These are phyloP conservation scores for Talaromyces funiculosus DNA, from an alignment of 2,329 filamentous ascomycete species.

Conservation along the genomic window DNA sequence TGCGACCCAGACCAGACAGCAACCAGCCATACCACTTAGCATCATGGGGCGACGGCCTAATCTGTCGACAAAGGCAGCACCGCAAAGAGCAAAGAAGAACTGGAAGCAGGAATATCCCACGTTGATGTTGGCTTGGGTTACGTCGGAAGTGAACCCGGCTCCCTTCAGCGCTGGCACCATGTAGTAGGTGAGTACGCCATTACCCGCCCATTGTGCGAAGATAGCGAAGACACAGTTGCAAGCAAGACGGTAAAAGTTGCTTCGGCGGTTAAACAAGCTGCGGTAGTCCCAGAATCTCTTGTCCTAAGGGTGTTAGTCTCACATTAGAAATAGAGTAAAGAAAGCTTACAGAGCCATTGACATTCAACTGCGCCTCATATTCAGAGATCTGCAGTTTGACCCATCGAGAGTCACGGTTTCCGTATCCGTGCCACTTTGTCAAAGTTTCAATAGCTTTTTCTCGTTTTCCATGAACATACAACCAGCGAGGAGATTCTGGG, in stretches of 20 bases:
- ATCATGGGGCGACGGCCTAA: constrained; percentile 29
- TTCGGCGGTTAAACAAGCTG: constrained; percentile 1
- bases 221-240: constrained; percentile 13
- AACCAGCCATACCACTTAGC: constrained; percentile 1
- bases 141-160: constrained; percentile 32
- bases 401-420: constrained; percentile 26
- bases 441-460: constrained; percentile 36
- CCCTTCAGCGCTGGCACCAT: constrained; percentile 35
- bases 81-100: constrained; percentile 30
- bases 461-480: constrained; percentile 34
- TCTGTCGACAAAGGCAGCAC: constrained; percentile 26
- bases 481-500: constrained; percentile 43
- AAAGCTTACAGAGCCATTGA: constrained; percentile 3
- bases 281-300: constrained; percentile 11
- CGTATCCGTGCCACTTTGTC: constrained; percentile 3
- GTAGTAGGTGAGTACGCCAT: constrained; percentile 35
- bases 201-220: constrained; percentile 37
- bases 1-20: constrained; percentile 5
- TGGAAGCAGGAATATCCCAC: constrained; percentile 38
- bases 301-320: background rate
- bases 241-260: constrained; percentile 1
- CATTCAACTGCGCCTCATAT: constrained; percentile 21
- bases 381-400: constrained; percentile 30
- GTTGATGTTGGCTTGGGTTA: constrained; percentile 42
- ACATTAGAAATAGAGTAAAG: background rate